Evolutionary conservation across 441 rosid genomes (phyloP), one percentile per base, ranked within the genome.

Genomic region (Kokia cookei): DNA sequence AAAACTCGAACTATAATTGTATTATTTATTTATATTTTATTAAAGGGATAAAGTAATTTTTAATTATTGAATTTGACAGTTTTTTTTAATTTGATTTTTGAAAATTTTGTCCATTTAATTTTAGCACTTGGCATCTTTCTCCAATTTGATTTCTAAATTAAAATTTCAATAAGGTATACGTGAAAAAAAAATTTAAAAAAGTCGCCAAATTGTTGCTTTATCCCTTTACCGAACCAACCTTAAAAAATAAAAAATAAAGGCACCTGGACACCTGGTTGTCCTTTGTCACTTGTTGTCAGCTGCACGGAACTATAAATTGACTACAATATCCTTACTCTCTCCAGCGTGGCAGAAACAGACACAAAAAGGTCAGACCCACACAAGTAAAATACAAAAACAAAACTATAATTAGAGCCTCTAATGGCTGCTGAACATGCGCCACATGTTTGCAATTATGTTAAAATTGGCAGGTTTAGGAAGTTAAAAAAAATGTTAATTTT

Each of bases 401-500:
- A 65, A 12, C 13, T 35, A 51, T 13, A 47, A 7, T 19, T 59
- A 26, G 50, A 32, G 4, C 10, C 35, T 14, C 19, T 47, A 53
- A 71, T 65, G 75, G 73, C 75, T 71, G 75, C 79, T 78, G 22
- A 29, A 29, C 53, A 3, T 40, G 42, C 71, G 78, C 80, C 85
- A 80, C 85, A 79, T 84, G 82, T 74, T 66, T n/a, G 26, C 27
- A 59, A 24, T 69, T 75, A 10, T 71, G 26, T 50, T 47, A 65
- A 45, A 43, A 29, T 59, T 32, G 68, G 22, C 45, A 32, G 27
- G 43, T 68, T 54, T 64, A 50, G 79, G 76, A 77, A 80, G 82
- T 74, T 74, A 58, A 54, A 59, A 22, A 14, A 26, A 69, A 3
- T 60, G 4, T 11, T 47, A 58, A 55, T 58, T 48, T 15, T 43